Evolutionary conservation across 2,329 filamentous ascomycete species (phyloP), one percentile per base, ranked within the genome.

Genomic region (Pestalotiopsis sp.): DNA sequence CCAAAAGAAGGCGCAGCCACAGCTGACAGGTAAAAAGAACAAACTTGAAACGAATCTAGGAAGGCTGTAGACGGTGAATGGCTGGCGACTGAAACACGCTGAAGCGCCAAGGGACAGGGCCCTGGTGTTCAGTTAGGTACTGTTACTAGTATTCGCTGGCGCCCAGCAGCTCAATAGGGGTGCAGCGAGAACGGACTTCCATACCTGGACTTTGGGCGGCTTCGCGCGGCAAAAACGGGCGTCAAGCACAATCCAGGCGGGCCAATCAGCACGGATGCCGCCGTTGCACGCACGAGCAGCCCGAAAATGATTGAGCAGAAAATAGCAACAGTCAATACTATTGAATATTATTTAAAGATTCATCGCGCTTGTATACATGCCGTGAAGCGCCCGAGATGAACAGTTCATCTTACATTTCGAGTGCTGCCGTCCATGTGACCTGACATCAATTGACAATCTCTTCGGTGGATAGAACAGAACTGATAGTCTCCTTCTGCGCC

Each of bases 51-150:
- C 45, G 20, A 36, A 56, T 56, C 63, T 58, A 56, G 27, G 39
- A 20, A 7, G 20, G 20, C 41, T 66, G n/a, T 52, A 38, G 64
- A 31, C 60, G 31, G 52, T 60, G 41, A 49, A 20, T 60, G 64
- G 64, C 36, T 66, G 64, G 27, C 9, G 36, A 14, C 17, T 66
- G 64, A 66, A 66, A 66, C 64, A 66, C 23, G 64, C 38, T 60
- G 64, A 57, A 66, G 25, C 25, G 56, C 52, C 64, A 45, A 66
- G 56, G 7, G 17, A 56, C n/a, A 36, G 36, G 41, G 49, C 23
- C 27, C 20, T 25, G 14, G 36, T 25, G 14, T 57, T 27, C 27
- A 27, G 27, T 27, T 4, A 27, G 27, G 4, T 4, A 27, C 27
- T 27, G 27, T 27, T 27, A 23, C 20, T 4, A 4, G 31, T n/a